Base-by-base conservation (phyloP, 345 rosid species). In the Triadica sebifera region DNA sequence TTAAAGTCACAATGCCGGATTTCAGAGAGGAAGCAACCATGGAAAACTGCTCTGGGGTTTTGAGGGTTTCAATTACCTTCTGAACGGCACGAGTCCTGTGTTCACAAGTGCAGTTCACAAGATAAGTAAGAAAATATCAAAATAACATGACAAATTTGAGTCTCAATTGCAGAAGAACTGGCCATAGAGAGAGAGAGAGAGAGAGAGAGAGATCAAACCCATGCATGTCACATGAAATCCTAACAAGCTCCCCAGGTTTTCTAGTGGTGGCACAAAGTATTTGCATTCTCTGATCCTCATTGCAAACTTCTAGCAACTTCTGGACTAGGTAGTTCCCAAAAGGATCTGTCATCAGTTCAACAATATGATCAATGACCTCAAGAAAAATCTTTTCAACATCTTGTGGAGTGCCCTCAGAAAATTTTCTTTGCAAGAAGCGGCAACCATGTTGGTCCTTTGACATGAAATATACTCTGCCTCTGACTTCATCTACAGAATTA, bases 71-170 rank as follows among this genome's bases (percentile, higher is more conserved):
- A 22, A 93, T 83, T 39, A 90, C 86, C 84, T 90, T 93, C 77
- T 93, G 96, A 78, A 93, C 88, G 49, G 90, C 96, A 60, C 94
- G 89, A 66, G 98, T 90, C 83, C 96, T 93, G 81, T 41, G n/a
- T 71, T 63, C 13, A 63, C 55, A 29, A 72, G 22, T 65, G 64
- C 16, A 67, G 45, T 66, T 45, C 20, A 57, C 8, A 68, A 57
- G 46, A 61, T 63, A 57, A 57, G 52, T 51, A 49, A 76, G 52
- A 58, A 58, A 22, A 65, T 47, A 25, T n/a, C n/a, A 58, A 58
- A 22, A 24, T 6, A 68, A 57, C 24, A 53, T 56, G 25, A 38
- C 58, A 24, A 51, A 16, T 29, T 47, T 39, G 25, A 43, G 22
- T 34, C 4, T 67, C 38, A 34, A 49, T 59, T 55, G 59, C 61